Evolutionary conservation across 2,329 filamentous ascomycete genomes (phyloP), one percentile per base, ranked within the genome.

Genomic region (Penicillium freii): DNA sequence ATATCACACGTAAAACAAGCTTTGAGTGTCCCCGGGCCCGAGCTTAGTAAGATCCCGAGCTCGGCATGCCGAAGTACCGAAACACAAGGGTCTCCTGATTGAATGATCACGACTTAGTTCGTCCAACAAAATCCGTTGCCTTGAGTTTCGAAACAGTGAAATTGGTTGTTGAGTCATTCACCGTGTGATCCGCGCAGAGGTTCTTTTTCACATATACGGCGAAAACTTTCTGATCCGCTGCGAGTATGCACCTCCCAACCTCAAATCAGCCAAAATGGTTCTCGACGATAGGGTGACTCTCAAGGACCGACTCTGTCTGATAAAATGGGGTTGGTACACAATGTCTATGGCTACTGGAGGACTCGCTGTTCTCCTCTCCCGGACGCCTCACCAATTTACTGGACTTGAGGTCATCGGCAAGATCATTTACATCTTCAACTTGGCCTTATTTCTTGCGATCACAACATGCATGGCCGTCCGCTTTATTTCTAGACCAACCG

Each of bases 321-420:
- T 86, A 63, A 85, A 83, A 1, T 86, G 84, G 85, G 84, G 83
- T 17, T 90, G 87, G 87, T 91, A 86, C 72, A 87, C 86, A 0
- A 77, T 84, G 29, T 85, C 86, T 3, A 90, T 90, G 87, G 87
- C 84, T 38, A 89, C 87, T 0, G 88, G 88, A n/a, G 87, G 87
- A 0, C 73, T 91, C 1, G 82, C 87, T 0, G 58, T 59, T 38
- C 78, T 90, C 13, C 78, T 91, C 42, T 83, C 87, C 44, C 55
- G 57, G n/a, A 76, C 75, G 9, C 87, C 88, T 4, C 82, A 84
- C 62, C 77, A 80, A 58, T 91, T 91, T 67, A 70, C 75, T 0
- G 87, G 87, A 0, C 76, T 90, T 0, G 70, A 72, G 3, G 81
- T 81, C 2, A 86, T 90, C 47, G 88, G 88, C 1, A 79, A 83